Evolutionary conservation across 2,329 filamentous ascomycete genomes (phyloP).

Genomic region (Plectosphaerella plurivora): DNA sequence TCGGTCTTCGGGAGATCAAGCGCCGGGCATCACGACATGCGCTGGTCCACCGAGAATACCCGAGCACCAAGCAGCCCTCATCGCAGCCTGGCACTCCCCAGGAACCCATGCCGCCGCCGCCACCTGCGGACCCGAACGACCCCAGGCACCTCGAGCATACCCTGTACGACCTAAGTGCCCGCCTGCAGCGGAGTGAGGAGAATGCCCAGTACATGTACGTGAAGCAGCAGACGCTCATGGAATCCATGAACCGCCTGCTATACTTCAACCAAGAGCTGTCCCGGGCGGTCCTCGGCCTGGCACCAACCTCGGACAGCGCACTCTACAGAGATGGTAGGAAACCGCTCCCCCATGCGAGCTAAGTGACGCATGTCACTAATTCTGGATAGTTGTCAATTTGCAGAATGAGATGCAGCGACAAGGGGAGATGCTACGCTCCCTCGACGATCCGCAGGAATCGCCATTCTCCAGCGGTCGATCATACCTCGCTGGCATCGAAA

Average conservation of each 20-base stretch:
- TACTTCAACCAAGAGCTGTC: slow-evolving; percentile 85
- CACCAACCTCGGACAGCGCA: slow-evolving; percentile 70
- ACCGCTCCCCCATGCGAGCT: not conserved
- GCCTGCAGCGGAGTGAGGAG: slow-evolving; percentile 80
- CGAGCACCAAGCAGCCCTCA: slow-evolving; percentile 66
- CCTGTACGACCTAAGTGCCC: slow-evolving; percentile 72
- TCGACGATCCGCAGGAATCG: slow-evolving; percentile 65
- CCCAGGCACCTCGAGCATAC: slow-evolving; percentile 75
- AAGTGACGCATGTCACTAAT: slow-evolving; percentile 2
- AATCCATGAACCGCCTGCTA: slow-evolving; percentile 66
- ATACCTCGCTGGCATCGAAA: slow-evolving; percentile 65
- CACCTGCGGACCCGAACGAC: slow-evolving; percentile 66
- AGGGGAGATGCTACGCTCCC: slow-evolving; percentile 48
- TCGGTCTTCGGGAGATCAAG: slow-evolving; percentile 91
- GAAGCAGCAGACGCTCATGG: slow-evolving; percentile 77
- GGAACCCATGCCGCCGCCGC: slow-evolving; percentile 64
- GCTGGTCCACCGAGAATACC: slow-evolving; percentile 88
- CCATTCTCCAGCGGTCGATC: slow-evolving; percentile 59
- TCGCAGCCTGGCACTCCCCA: slow-evolving; percentile 83
- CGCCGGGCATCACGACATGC: slow-evolving; percentile 89
- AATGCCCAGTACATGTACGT: slow-evolving; percentile 72
- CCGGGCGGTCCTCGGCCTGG: slow-evolving; percentile 66
- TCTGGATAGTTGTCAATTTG: slow-evolving; percentile 42
- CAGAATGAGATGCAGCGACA: slow-evolving; percentile 60
- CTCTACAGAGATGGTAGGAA: slow-evolving; percentile 77